Base-by-base conservation (phyloP, 352 stramenopile genomes). In the Plasmopara viticola region DNA sequence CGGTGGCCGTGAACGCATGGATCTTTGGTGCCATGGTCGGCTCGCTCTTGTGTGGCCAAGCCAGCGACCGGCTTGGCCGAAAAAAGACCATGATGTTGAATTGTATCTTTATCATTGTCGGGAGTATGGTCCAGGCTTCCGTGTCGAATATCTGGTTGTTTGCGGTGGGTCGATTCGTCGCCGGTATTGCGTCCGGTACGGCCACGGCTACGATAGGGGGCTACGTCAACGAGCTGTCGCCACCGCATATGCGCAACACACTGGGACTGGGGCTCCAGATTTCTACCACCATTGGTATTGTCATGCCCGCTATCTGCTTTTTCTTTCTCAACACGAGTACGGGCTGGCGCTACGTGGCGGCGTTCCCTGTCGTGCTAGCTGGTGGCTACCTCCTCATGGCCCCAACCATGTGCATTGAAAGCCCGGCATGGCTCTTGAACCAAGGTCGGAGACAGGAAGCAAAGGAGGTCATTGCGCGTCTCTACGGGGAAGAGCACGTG, bases 201-300 rank as follows among this genome's bases (percentile, higher is more conserved):
- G 66, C 60, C n/a, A 68, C 64, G 18, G 66, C 64, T 31, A 77
- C 70, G 20, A 72, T 73, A 14, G 67, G 46, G 20, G 58, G 31
- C 5, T 72, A 67, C 47, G 45, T 60, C 6, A 60, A 60, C 43
- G 57, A 60, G 37, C 12, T 72, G 56, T 59, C 64, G 0, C 66
- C 66, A 2, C 53, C 61, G 0, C 55, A 64, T 34, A 60, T 78
- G 47, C 65, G 68, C 35, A 70, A 65, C 58, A 57, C 53, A 2
- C 52, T 77, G 20, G 68, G 64, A 33, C 48, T 64, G 3, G 61
- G 66, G 5, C 59, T 79, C 25, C 72, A 84, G 46, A 67, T 78
- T 30, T 70, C 64, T 8, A 64, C 80, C 37, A 68, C 58, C 0
- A 53, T 77, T 29, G 67, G 70, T 14, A 72, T 79, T 56, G 44